Percentiles rank a stretch among this genome's conserved stretches.
Conservation (phyloP, 2,329 filamentous ascomycete species). For the Huntiella savannae region DNA sequence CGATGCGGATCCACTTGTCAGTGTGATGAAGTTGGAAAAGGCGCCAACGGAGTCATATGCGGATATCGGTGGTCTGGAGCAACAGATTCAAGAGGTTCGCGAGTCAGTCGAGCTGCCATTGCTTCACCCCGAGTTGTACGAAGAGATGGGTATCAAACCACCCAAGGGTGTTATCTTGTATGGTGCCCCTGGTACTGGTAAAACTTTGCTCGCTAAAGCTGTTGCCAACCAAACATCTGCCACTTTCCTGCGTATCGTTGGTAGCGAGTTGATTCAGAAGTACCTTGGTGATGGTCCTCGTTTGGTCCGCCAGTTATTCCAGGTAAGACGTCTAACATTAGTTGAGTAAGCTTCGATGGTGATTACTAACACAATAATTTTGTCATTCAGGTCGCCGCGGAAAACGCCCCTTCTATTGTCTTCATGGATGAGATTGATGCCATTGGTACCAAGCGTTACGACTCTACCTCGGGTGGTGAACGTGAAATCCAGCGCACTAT, state of each 20-base stretch:
- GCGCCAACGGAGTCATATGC: slow-evolving; percentile 95
- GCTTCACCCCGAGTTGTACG: slow-evolving; percentile 89
- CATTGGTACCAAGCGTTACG: slow-evolving; percentile 96
- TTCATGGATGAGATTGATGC: slow-evolving; percentile 99
- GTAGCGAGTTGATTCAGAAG: slow-evolving; percentile 94
- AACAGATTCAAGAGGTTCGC: slow-evolving; percentile 91
- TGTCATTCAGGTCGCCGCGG: slow-evolving; percentile 54
- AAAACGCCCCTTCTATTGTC: slow-evolving; percentile 90
- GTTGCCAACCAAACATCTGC: slow-evolving; percentile 98
- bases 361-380: background rate
- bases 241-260: slow-evolving; percentile 92
- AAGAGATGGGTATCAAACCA: slow-evolving; percentile 99
- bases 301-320: slow-evolving; percentile 88
- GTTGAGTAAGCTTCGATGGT: slow-evolving; percentile 10
- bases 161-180: slow-evolving; percentile 99
- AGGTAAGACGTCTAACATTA: slow-evolving; percentile 27
- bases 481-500: slow-evolving; percentile 96
- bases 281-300: slow-evolving; percentile 92
- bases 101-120: slow-evolving; percentile 93
- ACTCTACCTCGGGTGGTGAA: slow-evolving; percentile 90
- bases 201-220: slow-evolving; percentile 87
- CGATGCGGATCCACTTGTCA: slow-evolving; percentile 84
- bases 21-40: slow-evolving; percentile 98
- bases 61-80: slow-evolving; percentile 89
- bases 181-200: slow-evolving; percentile 89